Percentiles rank a stretch among this genome's conserved stretches.
Evolutionary conservation across 2,329 filamentous ascomycete species (phyloP).

Genomic region (Mycosphaerella sp.): DNA sequence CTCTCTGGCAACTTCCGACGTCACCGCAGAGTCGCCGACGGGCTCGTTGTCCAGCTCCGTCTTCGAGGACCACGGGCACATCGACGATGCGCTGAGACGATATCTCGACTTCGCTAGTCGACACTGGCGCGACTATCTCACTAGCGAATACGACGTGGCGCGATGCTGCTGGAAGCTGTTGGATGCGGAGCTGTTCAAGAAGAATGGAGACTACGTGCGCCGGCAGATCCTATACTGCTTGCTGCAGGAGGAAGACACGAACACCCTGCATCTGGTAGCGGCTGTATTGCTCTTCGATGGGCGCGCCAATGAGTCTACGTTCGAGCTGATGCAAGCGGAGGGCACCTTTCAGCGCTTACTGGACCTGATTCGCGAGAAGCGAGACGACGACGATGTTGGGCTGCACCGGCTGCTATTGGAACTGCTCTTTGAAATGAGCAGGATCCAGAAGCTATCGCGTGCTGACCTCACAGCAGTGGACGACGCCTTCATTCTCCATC

Average conservation of each 20-base stretch:
- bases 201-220: constrained; percentile 79
- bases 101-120: constrained; percentile 74
- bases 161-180: constrained; percentile 75
- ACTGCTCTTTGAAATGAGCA: constrained; percentile 91
- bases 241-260: constrained; percentile 74
- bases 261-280: constrained; percentile 72
- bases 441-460: constrained; percentile 72
- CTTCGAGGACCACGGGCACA: constrained; percentile 53
- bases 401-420: constrained; percentile 79
- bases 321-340: constrained; percentile 81
- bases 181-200: constrained; percentile 64
- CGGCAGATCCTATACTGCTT: constrained; percentile 89
- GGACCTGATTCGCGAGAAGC: constrained; percentile 66
- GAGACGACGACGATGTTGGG: constrained; percentile 28
- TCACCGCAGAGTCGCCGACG: constrained; percentile 42
- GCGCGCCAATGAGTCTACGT: constrained; percentile 66
- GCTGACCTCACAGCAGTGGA: constrained; percentile 66
- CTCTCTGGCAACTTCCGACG: neutral
- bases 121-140: constrained; percentile 65
- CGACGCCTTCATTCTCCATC: constrained; percentile 74
- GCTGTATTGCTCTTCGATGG: constrained; percentile 86
- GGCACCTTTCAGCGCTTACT: constrained; percentile 77
- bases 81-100: constrained; percentile 79
- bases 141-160: constrained; percentile 71
- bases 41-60: constrained; percentile 44